Conservation (phyloP, 177 flowering plant species). For the Vitis hybrid region DNA sequence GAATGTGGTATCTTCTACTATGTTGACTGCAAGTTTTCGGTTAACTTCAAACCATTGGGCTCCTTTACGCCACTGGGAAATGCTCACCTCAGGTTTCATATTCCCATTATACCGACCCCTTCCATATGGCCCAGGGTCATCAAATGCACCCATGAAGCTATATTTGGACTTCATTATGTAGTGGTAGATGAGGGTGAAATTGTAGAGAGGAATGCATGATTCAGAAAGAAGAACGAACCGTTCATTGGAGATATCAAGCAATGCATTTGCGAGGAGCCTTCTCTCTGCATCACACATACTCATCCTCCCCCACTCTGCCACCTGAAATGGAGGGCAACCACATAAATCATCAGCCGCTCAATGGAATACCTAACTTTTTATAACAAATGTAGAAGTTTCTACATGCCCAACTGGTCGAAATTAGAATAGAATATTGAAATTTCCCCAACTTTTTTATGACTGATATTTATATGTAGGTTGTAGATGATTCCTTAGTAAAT, state of each 20-base stretch:
- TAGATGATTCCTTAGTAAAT: too few relatives aligned
- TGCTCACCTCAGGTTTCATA: slow-evolving; percentile 48
- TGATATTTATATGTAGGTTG: too few relatives aligned
- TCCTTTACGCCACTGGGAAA: slow-evolving; percentile 57
- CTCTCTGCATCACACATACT: slow-evolving; percentile 64
- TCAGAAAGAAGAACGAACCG: slow-evolving; percentile 53
- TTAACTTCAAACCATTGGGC: slow-evolving; percentile 57
- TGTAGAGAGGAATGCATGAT: slow-evolving; percentile 56
- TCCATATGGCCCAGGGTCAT: slow-evolving; percentile 54
- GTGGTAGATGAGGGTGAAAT: slow-evolving; percentile 38
- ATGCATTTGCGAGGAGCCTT: slow-evolving; percentile 55
- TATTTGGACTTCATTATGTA: slow-evolving; percentile 35
- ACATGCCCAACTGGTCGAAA: too few relatives aligned
- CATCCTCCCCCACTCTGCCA: slow-evolving; percentile 59
- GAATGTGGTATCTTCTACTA: slow-evolving; percentile 37
- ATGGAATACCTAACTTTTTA: too few relatives aligned
- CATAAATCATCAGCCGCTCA: not conserved
- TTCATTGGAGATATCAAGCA: slow-evolving; percentile 57
- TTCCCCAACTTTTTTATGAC: not conserved
- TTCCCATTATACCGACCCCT: slow-evolving; percentile 47
- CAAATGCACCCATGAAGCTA: slow-evolving; percentile 53
- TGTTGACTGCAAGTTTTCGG: slow-evolving; percentile 41
- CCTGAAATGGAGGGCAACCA: slow-evolving; percentile 20
- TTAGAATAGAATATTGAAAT: too few relatives aligned
- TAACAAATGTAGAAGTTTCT: too few relatives aligned